These are phyloP conservation scores for Botrytis hyacinthi DNA, from an alignment of 2,329 filamentous ascomycete species.

Conservation along the genomic window DNA sequence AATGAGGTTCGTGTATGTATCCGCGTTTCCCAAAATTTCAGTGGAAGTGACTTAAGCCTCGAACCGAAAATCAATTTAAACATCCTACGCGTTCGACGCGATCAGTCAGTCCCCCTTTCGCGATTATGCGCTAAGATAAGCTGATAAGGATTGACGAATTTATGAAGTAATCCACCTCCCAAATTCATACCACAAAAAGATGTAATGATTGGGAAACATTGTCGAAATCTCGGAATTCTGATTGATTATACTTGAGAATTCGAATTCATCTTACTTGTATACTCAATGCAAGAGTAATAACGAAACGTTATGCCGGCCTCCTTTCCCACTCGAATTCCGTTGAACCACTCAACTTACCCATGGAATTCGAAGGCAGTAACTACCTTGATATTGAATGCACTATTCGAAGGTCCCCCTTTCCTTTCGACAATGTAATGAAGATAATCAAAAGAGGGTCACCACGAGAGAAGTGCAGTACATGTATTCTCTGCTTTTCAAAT, in stretches of 20 bases:
- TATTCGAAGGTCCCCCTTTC: neutral
- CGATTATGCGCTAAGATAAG: slow-evolving; percentile 19
- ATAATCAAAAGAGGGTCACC: neutral
- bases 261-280: neutral
- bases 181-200: neutral
- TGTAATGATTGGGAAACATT: neutral
- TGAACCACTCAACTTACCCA: no score
- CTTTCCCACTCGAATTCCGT: no score
- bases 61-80: slow-evolving; percentile 19
- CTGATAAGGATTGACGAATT: slow-evolving; percentile 5
- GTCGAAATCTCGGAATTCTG: neutral
- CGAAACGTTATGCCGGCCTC: neutral
- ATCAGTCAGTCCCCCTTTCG: neutral
- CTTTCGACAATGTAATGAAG: neutral
- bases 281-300: neutral
- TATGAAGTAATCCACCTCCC: neutral
- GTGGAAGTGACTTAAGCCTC: neutral
- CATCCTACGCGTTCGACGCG: slow-evolving; percentile 14
- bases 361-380: neutral
- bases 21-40: neutral
- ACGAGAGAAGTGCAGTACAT: neutral
- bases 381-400: neutral
- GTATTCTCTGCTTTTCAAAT: neutral
- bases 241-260: neutral
- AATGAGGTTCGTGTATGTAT: neutral